Evolutionary conservation across 1,139 yeast genomes (phyloP), one percentile per base, ranked within the genome.

Genomic region (Hyphopichia wangnamkhiaoensis): DNA sequence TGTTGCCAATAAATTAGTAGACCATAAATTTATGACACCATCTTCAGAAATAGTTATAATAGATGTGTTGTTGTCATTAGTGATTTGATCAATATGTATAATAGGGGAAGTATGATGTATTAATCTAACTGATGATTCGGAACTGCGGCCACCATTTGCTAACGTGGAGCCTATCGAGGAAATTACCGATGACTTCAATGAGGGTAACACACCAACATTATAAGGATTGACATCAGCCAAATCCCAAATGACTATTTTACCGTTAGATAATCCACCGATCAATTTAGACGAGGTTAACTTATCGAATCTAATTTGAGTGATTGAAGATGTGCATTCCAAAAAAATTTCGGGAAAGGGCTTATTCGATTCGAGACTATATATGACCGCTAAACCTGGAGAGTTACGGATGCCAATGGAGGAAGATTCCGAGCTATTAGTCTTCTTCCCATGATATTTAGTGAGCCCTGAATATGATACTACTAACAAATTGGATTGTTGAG

Each of bases 301-400:
- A 39, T 68, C 77, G 37, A 71, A 66, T 32, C 50, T 52, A n/a
- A 81, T 61, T 26, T 65, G 65, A 6, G 79, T 66, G 9, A 78
- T 72, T 0, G 80, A 63, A 1, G 72, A 53, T 4, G 63, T 43
- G 41, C 66, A 54, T 15, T 65, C 61, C 36, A 82, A 68, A 30
- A 70, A 67, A 50, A 63, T 73, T 47, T 81, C 86, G 0, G 85
- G 82, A 24, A 59, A 48, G 4, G 53, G 40, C 12, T 39, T 43
- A 1, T 42, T 28, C 21, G 31, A 47, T 17, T 38, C 59, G 29
- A 43, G 41, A 48, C 50, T 61, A 54, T 56, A 69, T 39, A 61
- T 59, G 46, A 54, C 63, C 14, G 65, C 79, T 54, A 75, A 65
- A 49, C 53, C 80, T 37, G 53, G 62, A 3, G 63, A 20, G 54